These are phyloP conservation scores for Penicillium vulpinum DNA, from an alignment of 2,329 filamentous ascomycete species.

Conservation along the genomic window DNA sequence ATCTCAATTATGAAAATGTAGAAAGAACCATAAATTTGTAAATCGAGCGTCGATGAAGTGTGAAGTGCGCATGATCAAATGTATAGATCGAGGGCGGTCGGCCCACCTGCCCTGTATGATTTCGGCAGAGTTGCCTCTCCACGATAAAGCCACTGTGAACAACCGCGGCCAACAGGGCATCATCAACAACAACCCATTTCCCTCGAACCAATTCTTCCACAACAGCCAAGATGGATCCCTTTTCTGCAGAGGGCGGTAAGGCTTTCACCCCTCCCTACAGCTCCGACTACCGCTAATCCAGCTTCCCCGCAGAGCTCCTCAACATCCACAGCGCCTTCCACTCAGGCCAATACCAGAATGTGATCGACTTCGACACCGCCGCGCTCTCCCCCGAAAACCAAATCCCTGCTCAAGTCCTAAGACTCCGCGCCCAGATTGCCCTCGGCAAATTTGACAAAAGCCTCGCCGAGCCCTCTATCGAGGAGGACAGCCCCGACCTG, in stretches of 20 bases:
- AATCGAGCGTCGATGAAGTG: background rate
- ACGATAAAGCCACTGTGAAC: slow-evolving; percentile 24
- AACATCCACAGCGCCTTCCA: slow-evolving; percentile 68
- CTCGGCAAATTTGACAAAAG: slow-evolving; percentile 76
- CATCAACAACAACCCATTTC: slow-evolving; percentile 19
- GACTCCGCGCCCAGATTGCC: slow-evolving; percentile 79
- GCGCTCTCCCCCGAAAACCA: slow-evolving; percentile 76
- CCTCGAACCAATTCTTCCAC: slow-evolving; percentile 8
- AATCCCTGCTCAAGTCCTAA: slow-evolving; percentile 72
- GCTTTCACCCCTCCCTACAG: background rate
- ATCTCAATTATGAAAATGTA: background rate
- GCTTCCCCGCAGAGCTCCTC: slow-evolving; percentile 56
- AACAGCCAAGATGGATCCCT: slow-evolving; percentile 58
- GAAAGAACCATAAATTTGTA: background rate
- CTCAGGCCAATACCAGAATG: slow-evolving; percentile 80
- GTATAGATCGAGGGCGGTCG: slow-evolving; percentile 23
- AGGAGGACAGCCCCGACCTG: slow-evolving; percentile 68
- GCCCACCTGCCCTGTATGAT: slow-evolving; percentile 16
- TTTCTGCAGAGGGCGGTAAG: slow-evolving; percentile 63
- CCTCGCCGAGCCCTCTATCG: slow-evolving; percentile 64
- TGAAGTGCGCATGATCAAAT: background rate
- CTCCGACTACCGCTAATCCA: slow-evolving; percentile 2
- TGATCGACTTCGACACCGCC: slow-evolving; percentile 80
- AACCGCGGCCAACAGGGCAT: slow-evolving; percentile 19
- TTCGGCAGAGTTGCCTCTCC: slow-evolving; percentile 20